Percentiles rank a stretch among this genome's conserved stretches.
phyloP scores from a whole-genome alignment of 2,329 filamentous ascomycete species.

The Talaromyces sp. region DNA sequence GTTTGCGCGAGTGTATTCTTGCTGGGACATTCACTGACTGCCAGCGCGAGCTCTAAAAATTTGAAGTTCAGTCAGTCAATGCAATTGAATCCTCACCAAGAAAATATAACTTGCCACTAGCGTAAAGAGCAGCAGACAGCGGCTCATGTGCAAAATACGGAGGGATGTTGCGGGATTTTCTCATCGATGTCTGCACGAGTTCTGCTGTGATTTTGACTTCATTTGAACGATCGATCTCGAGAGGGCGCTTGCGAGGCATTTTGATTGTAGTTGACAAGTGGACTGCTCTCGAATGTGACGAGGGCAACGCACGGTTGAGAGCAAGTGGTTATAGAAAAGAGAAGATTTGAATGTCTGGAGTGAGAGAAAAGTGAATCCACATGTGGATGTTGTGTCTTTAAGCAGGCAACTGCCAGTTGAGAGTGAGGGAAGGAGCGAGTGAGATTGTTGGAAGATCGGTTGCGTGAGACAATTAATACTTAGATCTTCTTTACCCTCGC shows the following conservation, averaged over 20 bases:
- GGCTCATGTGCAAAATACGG: constrained; percentile 5
- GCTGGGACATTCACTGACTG: not conserved
- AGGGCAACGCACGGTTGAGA: not conserved
- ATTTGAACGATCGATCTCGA: constrained; percentile 1
- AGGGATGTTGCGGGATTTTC: not conserved
- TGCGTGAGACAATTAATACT: too few relatives aligned
- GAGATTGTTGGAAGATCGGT: too few relatives aligned
- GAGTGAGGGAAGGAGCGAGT: not conserved
- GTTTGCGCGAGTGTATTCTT: not conserved
- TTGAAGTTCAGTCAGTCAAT: not conserved
- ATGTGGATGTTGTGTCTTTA: not conserved
- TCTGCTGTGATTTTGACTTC: constrained; percentile 5
- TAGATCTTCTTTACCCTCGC: too few relatives aligned
- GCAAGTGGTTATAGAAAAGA: not conserved
- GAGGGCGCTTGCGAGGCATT: not conserved
- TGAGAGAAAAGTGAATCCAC: not conserved
- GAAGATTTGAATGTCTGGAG: not conserved
- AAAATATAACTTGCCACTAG: constrained; percentile 1
- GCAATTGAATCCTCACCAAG: not conserved
- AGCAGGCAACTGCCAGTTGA: not conserved
- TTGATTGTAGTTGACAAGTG: not conserved
- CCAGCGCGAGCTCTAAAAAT: not conserved
- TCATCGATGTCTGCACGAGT: not conserved
- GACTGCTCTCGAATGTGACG: not conserved
- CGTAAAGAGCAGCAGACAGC: constrained; percentile 1